Evolutionary conservation across 1,284 basidiomycete species (phyloP).

Genomic region (Trichosporon coremiiforme): DNA sequence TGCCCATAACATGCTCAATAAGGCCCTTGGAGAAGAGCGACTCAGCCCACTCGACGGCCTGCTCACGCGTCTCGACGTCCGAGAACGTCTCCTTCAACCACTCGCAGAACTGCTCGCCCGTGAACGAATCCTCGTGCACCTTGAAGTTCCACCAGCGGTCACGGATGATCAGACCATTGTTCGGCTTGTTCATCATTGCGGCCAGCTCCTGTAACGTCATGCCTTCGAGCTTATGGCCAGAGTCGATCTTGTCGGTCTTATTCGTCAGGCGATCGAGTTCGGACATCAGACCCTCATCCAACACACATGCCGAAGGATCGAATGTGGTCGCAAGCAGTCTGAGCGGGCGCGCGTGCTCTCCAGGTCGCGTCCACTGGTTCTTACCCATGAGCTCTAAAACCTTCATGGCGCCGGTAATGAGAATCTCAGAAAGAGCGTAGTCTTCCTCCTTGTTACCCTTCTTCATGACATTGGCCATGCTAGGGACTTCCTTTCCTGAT

Average conservation of each 20-base stretch:
- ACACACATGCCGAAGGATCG: constrained; percentile 72
- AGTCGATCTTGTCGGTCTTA: constrained; percentile 43
- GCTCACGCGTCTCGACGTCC: constrained; percentile 75
- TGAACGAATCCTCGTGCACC: constrained; percentile 68
- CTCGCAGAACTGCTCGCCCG: constrained; percentile 78
- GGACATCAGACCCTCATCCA: constrained; percentile 73
- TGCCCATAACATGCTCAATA: constrained; percentile 73
- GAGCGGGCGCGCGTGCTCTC: constrained; percentile 63
- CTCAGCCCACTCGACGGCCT: constrained; percentile 75
- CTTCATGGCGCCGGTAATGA: constrained; percentile 86
- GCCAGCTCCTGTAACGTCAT: constrained; percentile 48
- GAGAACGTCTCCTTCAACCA: constrained; percentile 85
- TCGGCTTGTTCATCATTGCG: constrained; percentile 52
- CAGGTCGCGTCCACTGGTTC: constrained; percentile 71
- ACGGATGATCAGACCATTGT: constrained; percentile 51
- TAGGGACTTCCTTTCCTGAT: constrained; percentile 66
- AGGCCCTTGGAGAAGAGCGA: constrained; percentile 74
- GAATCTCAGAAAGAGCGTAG: constrained; percentile 81
- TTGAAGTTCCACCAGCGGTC: constrained; percentile 52
- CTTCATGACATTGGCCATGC: constrained; percentile 51
- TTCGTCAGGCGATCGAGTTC: constrained; percentile 70
- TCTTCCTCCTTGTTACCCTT: constrained; percentile 71
- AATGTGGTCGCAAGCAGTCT: constrained; percentile 78
- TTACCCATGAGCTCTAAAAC: constrained; percentile 84
- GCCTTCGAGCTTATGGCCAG: constrained; percentile 44